Base-by-base conservation (phyloP, 2,329 filamentous ascomycete species). In the Trichoderma gracile region DNA sequence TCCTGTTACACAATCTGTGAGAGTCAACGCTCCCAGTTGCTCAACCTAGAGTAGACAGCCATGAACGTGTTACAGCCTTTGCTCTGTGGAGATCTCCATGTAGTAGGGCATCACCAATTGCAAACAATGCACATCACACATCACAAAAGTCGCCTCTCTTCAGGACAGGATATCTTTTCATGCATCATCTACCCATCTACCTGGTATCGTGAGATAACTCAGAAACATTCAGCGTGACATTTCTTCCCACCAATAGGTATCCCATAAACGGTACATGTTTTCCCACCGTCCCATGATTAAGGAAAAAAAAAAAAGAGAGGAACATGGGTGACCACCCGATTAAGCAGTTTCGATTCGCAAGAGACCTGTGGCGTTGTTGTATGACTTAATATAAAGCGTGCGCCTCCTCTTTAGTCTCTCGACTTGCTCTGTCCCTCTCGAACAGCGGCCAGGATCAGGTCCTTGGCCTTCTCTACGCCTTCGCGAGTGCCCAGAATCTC, bases 401-500 rank as follows among this genome's bases (percentile, higher is more conserved):
- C 53, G 23, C 50, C 25, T 15, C 45, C 23, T 30, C 3, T 33
- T 61, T 71, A 72, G 64, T 77, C 74, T 55, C 70, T 71, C n/a
- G 71, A 52, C 70, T 74, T 76, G 70, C 70, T 76, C 47, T 76
- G 68, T 27, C 86, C 88, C 64, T 89, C 86, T 61, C 84, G 83
- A 12, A 98, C 90, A 68, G 93, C 91, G 66, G 92, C 88, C 67
- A 99, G 80, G 67, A 99, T 97, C 75, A 96, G 82, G 66, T 96
- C 88, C 80, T 90, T 93, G 56, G 95, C 95, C 76, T 90, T 84
- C 78, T 97, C 92, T 43, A 96, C 87, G 14, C 91, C 92, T 17
- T 92, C 90, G 73, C 85, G 86, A 63, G 84, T 85, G 45, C 95
- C 95, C 42, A 89, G 82, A 71, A 99, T 90, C 80, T 97, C 92